Conservation (phyloP, 805 yeast species). For the Sugiyamaella mastotermitis region DNA sequence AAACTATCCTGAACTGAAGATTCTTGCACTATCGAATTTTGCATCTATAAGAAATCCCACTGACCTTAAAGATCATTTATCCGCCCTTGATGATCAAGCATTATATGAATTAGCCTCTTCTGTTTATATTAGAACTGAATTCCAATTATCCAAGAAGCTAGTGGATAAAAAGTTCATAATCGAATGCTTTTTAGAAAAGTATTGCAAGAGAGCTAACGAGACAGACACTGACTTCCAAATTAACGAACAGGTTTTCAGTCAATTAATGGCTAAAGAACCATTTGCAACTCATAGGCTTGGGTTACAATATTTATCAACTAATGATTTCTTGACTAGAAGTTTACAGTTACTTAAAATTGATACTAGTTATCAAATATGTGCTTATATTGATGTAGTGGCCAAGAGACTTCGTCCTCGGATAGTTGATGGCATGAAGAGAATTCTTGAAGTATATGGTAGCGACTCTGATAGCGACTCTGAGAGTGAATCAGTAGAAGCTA, state of each 20-base stretch:
- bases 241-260: neutral
- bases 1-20: conserved; percentile 20
- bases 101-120: conserved; percentile 9
- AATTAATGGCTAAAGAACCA: conserved; percentile 1
- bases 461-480: too few species aligned
- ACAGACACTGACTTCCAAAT: neutral
- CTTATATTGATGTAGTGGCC: neutral
- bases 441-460: too few species aligned
- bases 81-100: conserved; percentile 17
- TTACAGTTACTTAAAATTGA: conserved; percentile 21
- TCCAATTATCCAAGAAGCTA: neutral
- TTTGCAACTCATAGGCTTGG: conserved; percentile 22
- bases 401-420: neutral
- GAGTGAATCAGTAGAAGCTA: too few species aligned
- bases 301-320: conserved; percentile 26
- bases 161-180: neutral
- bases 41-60: conserved; percentile 19
- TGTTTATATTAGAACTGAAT: neutral
- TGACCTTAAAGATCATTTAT: conserved; percentile 22
- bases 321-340: conserved; percentile 27
- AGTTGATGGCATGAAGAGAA: neutral
- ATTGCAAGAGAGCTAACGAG: conserved; percentile 3
- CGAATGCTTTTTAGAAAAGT: conserved; percentile 1
- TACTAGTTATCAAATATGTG: conserved; percentile 17
- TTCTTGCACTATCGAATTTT: conserved; percentile 25